phyloP scores from a whole-genome alignment of 805 yeast genomes.

The Wickerhamomyces bovis region DNA sequence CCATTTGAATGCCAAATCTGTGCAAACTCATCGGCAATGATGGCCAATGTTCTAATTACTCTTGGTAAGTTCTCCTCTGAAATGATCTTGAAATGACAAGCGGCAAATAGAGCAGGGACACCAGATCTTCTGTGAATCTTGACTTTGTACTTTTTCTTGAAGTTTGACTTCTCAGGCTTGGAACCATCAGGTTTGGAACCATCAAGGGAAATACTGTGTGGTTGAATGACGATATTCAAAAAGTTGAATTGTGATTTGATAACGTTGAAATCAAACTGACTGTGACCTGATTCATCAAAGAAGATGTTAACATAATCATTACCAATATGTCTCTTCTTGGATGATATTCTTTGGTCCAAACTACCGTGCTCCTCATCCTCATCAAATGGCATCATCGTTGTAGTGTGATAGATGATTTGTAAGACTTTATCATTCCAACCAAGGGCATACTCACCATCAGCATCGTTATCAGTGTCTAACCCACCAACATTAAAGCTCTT shows the following conservation, averaged over 20 bases:
- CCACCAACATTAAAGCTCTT: constrained; percentile 67
- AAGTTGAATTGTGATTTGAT: constrained; percentile 79
- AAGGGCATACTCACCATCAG: constrained; percentile 72
- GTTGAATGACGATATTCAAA: constrained; percentile 71
- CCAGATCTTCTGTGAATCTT: constrained; percentile 60
- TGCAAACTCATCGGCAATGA: constrained; percentile 67
- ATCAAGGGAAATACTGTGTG: constrained; percentile 36
- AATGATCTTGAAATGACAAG: constrained; percentile 68
- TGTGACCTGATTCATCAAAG: constrained; percentile 67
- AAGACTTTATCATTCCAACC: constrained; percentile 66
- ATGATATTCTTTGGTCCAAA: constrained; percentile 36
- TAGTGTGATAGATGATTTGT: constrained; percentile 72
- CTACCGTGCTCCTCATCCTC: constrained; percentile 30
- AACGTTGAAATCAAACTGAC: constrained; percentile 57
- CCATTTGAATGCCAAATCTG: constrained; percentile 65
- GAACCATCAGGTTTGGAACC: constrained; percentile 10
- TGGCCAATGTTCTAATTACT: constrained; percentile 60
- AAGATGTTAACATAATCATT: constrained; percentile 76
- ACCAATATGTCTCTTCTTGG: constrained; percentile 82
- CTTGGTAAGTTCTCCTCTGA: constrained; percentile 52
- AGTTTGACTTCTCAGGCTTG: constrained; percentile 9
- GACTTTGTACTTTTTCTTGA: constrained; percentile 47
- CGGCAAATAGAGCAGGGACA: constrained; percentile 71
- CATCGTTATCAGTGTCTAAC: constrained; percentile 59
- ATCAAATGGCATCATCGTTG: constrained; percentile 71